phyloP scores from a whole-genome alignment of 192 early-diverging fungal genomes.

The Phycomyces nitens region DNA sequence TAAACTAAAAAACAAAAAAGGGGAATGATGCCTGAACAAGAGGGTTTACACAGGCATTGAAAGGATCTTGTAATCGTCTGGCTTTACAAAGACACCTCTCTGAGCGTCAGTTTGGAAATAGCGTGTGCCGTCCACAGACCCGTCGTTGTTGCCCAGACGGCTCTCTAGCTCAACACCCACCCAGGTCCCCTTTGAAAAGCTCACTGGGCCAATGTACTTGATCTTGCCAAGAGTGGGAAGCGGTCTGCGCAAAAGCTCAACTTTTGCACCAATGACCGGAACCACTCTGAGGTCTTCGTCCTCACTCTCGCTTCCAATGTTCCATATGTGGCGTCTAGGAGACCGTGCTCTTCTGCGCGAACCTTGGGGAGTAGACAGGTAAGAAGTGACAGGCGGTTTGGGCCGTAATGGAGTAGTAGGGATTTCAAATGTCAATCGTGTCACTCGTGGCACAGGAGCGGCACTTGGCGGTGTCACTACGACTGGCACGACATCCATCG shows the following conservation, averaged over 20 bases:
- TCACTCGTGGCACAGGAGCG: slow-evolving; percentile 12
- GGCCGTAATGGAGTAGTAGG: slow-evolving; percentile 26
- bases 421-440: slow-evolving; percentile 29
- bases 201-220: slow-evolving; percentile 27
- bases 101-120: slow-evolving; percentile 30
- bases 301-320: slow-evolving; percentile 26
- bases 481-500: slow-evolving; percentile 1
- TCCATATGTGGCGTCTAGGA: slow-evolving; percentile 21
- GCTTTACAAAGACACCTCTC: slow-evolving; percentile 26
- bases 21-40: neutral
- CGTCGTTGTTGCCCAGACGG: slow-evolving; percentile 28
- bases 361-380: neutral
- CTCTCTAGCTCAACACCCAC: slow-evolving; percentile 35
- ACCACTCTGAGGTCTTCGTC: slow-evolving; percentile 13
- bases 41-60: neutral
- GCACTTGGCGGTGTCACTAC: slow-evolving; percentile 4
- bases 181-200: slow-evolving; percentile 26
- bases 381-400: slow-evolving; percentile 2
- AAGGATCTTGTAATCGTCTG: slow-evolving; percentile 21
- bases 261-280: slow-evolving; percentile 17
- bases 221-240: slow-evolving; percentile 30
- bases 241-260: slow-evolving; percentile 30
- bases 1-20: neutral
- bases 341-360: slow-evolving; percentile 10
- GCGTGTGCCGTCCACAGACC: slow-evolving; percentile 25